Evolutionary conservation across 345 rosid genomes (phyloP).

Genomic region (Salix purpurea): DNA sequence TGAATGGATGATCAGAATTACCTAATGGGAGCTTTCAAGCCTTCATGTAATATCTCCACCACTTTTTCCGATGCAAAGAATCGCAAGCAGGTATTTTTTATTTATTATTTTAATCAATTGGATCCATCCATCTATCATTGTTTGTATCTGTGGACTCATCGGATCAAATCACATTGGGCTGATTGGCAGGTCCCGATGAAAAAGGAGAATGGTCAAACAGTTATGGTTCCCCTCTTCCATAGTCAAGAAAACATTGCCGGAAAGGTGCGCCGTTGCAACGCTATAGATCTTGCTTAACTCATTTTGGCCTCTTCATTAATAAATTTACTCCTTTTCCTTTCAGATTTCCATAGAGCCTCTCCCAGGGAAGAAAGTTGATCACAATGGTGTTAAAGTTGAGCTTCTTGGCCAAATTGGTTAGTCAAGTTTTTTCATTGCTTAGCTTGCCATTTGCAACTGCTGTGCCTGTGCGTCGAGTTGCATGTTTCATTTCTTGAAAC

Average conservation of each 20-base stretch:
- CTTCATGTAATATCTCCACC: constrained; percentile 68
- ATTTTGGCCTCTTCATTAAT: no score
- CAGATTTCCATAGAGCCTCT: constrained; percentile 77
- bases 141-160: not conserved
- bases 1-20: constrained; percentile 51
- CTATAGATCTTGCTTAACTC: not conserved
- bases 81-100: constrained; percentile 63
- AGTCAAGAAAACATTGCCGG: constrained; percentile 94
- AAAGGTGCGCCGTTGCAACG: constrained; percentile 41
- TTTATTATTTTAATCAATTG: not conserved
- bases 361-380: constrained; percentile 93
- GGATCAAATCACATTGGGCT: no score
- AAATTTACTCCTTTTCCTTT: not conserved
- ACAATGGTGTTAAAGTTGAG: constrained; percentile 91
- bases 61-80: constrained; percentile 72
- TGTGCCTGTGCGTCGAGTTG: no score
- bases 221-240: constrained; percentile 74
- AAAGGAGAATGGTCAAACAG: constrained; percentile 91
- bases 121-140: not conserved
- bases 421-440: not conserved
- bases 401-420: constrained; percentile 93
- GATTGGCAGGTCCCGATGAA: constrained; percentile 64
- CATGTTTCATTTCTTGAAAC: not conserved
- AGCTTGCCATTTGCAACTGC: not conserved
- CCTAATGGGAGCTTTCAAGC: constrained; percentile 95